phyloP scores from a whole-genome alignment of 164 flowering plant genomes.

The Vitis riparia region DNA sequence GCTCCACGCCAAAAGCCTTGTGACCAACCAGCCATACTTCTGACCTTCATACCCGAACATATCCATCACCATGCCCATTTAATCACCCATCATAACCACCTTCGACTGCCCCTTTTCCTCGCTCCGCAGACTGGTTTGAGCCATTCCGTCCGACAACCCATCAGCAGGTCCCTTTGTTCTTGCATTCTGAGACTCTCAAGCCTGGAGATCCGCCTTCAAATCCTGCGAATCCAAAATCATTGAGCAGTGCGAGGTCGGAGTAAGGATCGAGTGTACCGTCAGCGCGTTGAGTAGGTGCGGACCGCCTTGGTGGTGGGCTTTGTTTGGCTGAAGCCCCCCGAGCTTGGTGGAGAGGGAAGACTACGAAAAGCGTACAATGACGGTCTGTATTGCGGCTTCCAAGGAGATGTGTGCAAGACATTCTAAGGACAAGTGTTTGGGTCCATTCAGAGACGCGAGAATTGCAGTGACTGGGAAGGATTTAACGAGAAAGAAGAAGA shows the following conservation, averaged over 20 bases:
- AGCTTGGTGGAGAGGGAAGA: conserved; percentile 29
- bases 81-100: conserved; percentile 1
- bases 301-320: conserved; percentile 37
- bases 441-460: conserved; percentile 29
- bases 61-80: too few species aligned
- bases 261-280: conserved; percentile 19
- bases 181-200: conserved; percentile 15
- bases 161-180: conserved; percentile 30
- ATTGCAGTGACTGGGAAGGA: conserved; percentile 20
- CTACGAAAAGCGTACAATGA: conserved; percentile 34
- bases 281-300: conserved; percentile 35
- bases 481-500: too few species aligned
- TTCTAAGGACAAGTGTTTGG: conserved; percentile 29
- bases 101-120: conserved; percentile 27
- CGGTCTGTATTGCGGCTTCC: conserved; percentile 8
- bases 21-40: too few species aligned
- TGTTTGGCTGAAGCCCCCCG: conserved; percentile 17
- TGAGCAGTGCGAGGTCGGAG: too few species aligned
- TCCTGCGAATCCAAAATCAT: too few species aligned
- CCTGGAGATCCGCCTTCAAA: too few species aligned
- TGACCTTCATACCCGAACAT: too few species aligned
- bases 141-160: conserved; percentile 26
- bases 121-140: conserved; percentile 25
- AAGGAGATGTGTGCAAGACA: conserved; percentile 28
- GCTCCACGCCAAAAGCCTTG: too few species aligned